These are phyloP conservation scores for Aureobasidium leucospermi DNA, from an alignment of 2,329 filamentous ascomycete genomes.

Conservation along the genomic window DNA sequence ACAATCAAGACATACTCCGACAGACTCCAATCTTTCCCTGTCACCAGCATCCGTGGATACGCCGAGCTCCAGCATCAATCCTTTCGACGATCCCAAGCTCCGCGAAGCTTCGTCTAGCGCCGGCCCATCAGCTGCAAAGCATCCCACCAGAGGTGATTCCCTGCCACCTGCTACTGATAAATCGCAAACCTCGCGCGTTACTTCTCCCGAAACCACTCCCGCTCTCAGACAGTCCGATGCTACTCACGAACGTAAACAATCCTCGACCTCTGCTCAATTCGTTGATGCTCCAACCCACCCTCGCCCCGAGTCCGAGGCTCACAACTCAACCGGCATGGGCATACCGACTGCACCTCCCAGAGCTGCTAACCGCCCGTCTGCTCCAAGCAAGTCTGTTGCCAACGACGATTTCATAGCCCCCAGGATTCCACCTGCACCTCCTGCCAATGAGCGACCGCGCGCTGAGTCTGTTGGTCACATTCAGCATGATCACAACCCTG, in stretches of 20 bases:
- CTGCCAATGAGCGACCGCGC: slow-evolving; percentile 21
- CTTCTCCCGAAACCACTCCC: slow-evolving; percentile 28
- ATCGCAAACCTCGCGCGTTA: slow-evolving; percentile 26
- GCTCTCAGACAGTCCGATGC: slow-evolving; percentile 24
- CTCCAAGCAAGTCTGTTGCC: slow-evolving; percentile 33
- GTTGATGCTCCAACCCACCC: slow-evolving; percentile 28
- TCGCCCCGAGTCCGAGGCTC: slow-evolving; percentile 28
- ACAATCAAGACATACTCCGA: background rate
- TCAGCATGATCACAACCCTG: slow-evolving; percentile 30
- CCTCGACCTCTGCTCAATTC: slow-evolving; percentile 29
- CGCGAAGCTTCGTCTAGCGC: slow-evolving; percentile 24
- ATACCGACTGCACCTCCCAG: slow-evolving; percentile 39
- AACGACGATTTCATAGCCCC: slow-evolving; percentile 40
- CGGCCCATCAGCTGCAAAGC: slow-evolving; percentile 31
- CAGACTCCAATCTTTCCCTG: slow-evolving; percentile 10
- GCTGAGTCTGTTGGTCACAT: slow-evolving; percentile 39
- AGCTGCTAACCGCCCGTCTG: slow-evolving; percentile 38
- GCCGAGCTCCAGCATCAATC: slow-evolving; percentile 30
- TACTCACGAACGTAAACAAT: slow-evolving; percentile 33
- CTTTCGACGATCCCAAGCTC: slow-evolving; percentile 32
- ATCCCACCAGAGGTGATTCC: slow-evolving; percentile 52
- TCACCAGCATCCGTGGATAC: slow-evolving; percentile 33
- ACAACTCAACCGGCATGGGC: slow-evolving; percentile 33
- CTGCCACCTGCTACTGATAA: slow-evolving; percentile 33
- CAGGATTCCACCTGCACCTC: slow-evolving; percentile 36